Evolutionary conservation across 441 rosid species (phyloP), one percentile per base, ranked within the genome.

Genomic region (Croton setiger): DNA sequence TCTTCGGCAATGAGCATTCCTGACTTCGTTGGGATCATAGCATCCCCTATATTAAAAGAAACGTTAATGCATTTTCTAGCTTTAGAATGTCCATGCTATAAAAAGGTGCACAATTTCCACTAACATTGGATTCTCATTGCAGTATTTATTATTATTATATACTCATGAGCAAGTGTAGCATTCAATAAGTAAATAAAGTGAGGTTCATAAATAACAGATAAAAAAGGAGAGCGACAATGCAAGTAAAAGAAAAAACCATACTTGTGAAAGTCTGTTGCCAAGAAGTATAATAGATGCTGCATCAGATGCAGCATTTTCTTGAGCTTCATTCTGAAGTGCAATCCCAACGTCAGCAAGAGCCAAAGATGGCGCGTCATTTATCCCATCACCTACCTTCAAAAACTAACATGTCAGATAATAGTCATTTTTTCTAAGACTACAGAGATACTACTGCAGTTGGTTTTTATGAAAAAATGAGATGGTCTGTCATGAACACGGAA

Each of bases 321-420:
- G 98, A 51, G 96, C 94, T 79, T 86, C 96, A 62, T 77, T 86
- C 79, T 84, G 93, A 70, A 94, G 74, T 78, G 97, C 96, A 75
- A 94, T 88, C 67, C 97, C 98, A 5, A 94, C 97, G 76, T 92
- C 84, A n/a, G 97, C 98, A 58, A 82, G 85, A 63, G 99, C 97
- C 86, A 94, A 78, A 69, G 97, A 92, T 44, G 97, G 99, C 51
- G 99, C 99, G 80, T 92, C 97, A 45, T 94, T 94, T 77, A 94
- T 94, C 72, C 97, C 98, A 81, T 94, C 98, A 21, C 97, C 99
- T 58, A 91, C 94, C 98, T 94, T 73, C 54, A 48, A 69, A 53
- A 58, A n/a, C 27, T 64, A 65, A 59, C 20, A 41, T 6, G 18
- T 67, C 52, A 70, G 73, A 17, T 59, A 31, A 64, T 39, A 1